Base-by-base conservation (phyloP, 2,329 filamentous ascomycete species). In the Mycosphaerella sp. region DNA sequence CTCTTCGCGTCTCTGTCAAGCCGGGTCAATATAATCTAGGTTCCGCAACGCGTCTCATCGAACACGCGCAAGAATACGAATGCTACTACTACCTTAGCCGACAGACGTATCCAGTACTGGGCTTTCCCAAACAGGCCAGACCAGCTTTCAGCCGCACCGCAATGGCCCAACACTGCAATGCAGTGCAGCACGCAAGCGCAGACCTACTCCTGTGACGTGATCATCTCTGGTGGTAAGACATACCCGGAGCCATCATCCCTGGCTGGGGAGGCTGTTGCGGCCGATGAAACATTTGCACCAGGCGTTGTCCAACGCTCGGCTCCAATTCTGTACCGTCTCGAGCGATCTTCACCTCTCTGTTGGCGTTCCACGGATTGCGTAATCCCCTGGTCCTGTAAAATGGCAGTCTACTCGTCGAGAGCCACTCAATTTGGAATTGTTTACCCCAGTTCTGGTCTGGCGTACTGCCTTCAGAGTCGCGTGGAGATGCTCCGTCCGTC, bases 321-420 rank as follows among this genome's bases (percentile, higher is more conserved):
- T 97, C 92, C 50, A 97, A 76, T 70, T 97, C 92, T 0, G 92
- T 97, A 1, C 92, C 92, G 65, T 97, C 92, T 64, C 92, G 80
- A 23, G 92, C 92, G 67, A 97, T 95, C 72, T 97, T 97, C 58
- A 97, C 88, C 67, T 97, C 92, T 49, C 92, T 78, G 66, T 96
- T 95, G 4, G 89, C 87, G 69, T 97, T 97, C 89, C 90, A 95
- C 0, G 89, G 87, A 67, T 97, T 97, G 34, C 91, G 81, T 52
- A 97, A 73, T 0, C 92, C 91, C 59, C 90, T 78, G 0, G 91
- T 95, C 42, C 87, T 82, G 69, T 93, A 95, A 67, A 97, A 97
- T 0, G 92, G 90, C 4, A 97, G 78, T 36, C 85, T 81, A 51
- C 80, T 83, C 4, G 87, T 95, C 10, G 89, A 95, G 6, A 95